Conservation (phyloP, 441 rosid species). For the Arabidopsis hybrid region DNA sequence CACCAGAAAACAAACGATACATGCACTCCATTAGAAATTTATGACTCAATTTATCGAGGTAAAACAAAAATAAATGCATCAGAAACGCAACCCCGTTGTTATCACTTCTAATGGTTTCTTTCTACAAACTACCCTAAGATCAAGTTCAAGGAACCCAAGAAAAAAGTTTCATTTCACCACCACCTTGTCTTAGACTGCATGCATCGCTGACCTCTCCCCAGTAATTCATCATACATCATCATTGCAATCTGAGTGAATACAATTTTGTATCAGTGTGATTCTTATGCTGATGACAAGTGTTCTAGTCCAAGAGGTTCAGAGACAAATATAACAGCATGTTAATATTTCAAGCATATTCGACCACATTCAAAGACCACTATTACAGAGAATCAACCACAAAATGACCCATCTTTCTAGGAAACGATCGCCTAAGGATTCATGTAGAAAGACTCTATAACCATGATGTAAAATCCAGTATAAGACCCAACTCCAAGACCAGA, state of each 20-base stretch:
- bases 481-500: slow-evolving; percentile 46
- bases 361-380: slow-evolving; percentile 7
- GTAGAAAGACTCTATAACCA: background rate
- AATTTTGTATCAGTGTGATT: slow-evolving; percentile 55
- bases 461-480: slow-evolving; percentile 24
- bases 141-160: slow-evolving; percentile 25
- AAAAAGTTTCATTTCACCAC: slow-evolving; percentile 56
- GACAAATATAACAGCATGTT: slow-evolving; percentile 27
- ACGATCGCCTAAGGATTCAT: slow-evolving; percentile 1
- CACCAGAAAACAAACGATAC: slow-evolving; percentile 36
- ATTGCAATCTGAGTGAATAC: slow-evolving; percentile 91
- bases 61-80: background rate
- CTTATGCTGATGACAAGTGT: slow-evolving; percentile 36
- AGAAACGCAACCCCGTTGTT: slow-evolving; percentile 17
- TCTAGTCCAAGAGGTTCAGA: slow-evolving; percentile 38
- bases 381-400: slow-evolving; percentile 27
- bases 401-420: background rate
- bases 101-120: slow-evolving; percentile 31
- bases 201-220: slow-evolving; percentile 56
- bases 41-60: background rate
- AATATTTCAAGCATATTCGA: slow-evolving; percentile 33
- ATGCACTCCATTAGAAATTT: slow-evolving; percentile 18
- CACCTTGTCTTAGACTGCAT: slow-evolving; percentile 67
- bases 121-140: slow-evolving; percentile 41
- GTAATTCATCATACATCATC: slow-evolving; percentile 95